These are phyloP conservation scores for Aspergillus sergii DNA, from an alignment of 2,329 filamentous ascomycete genomes.

Conservation along the genomic window DNA sequence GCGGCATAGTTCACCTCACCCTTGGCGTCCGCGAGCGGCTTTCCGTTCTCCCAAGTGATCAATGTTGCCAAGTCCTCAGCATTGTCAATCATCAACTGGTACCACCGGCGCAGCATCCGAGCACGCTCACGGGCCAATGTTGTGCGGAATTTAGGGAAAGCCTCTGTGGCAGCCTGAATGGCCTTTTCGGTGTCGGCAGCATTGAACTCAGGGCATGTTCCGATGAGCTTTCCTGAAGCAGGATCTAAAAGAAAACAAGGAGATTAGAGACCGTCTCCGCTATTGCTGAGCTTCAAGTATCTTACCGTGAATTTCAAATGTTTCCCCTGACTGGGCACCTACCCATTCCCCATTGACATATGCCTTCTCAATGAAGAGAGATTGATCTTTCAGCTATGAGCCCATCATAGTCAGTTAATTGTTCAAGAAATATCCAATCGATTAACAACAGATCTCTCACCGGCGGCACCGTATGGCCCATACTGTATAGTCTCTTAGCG, in stretches of 20 bases:
- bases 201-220: constrained; percentile 79
- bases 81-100: constrained; percentile 67
- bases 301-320: constrained; percentile 79
- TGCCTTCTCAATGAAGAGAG: constrained; percentile 78
- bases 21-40: constrained; percentile 63
- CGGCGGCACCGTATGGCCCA: constrained; percentile 44
- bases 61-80: constrained; percentile 66
- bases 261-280: not conserved
- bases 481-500: constrained; percentile 44
- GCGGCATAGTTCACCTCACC: constrained; percentile 63
- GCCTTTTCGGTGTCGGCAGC: constrained; percentile 75
- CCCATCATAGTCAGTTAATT: not conserved
- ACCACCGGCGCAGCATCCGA: constrained; percentile 67
- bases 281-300: not conserved
- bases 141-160: constrained; percentile 64
- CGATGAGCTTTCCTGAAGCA: constrained; percentile 77
- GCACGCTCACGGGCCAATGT: constrained; percentile 63
- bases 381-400: constrained; percentile 68
- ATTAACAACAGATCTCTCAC: constrained; percentile 28
- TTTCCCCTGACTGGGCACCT: constrained; percentile 80
- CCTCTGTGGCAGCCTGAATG: constrained; percentile 78
- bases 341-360: constrained; percentile 96
- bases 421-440: not conserved
- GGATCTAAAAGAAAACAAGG: constrained; percentile 63
- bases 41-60: constrained; percentile 72